A percentile compares a stretch with the other conserved stretches of the same genome.
Evolutionary conservation across 345 rosid species (phyloP).

Genomic region (Angophora floribunda): DNA sequence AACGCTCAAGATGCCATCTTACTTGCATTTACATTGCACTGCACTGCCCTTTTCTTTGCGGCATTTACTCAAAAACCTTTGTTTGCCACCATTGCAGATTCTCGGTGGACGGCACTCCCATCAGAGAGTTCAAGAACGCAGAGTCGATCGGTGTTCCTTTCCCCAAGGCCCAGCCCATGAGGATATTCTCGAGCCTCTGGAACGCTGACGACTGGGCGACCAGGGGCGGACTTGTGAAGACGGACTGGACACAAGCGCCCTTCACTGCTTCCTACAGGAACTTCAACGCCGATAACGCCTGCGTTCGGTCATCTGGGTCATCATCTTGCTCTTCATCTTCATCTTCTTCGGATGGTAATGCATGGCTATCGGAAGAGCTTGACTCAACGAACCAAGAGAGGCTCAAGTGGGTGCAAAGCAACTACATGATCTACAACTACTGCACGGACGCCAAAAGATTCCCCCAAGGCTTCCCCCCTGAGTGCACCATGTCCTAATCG

Average conservation of each 20-base stretch:
- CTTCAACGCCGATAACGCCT: conserved; percentile 25
- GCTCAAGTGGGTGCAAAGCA: conserved; percentile 39
- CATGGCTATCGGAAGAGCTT: conserved; percentile 27
- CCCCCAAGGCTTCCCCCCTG: conserved; percentile 43
- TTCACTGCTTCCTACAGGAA: conserved; percentile 47
- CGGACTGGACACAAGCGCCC: conserved; percentile 56
- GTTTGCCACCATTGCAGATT: conserved; percentile 8
- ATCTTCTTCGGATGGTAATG: background rate
- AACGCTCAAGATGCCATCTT: background rate
- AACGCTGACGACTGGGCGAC: conserved; percentile 62
- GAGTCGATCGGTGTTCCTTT: conserved; percentile 29
- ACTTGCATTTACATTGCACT: background rate
- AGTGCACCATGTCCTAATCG: conserved; percentile 16
- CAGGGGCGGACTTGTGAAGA: conserved; percentile 49
- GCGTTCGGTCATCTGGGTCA: conserved; percentile 26
- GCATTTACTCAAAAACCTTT: background rate
- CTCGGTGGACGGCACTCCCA: conserved; percentile 46
- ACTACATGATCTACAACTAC: conserved; percentile 47
- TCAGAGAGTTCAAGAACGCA: conserved; percentile 56
- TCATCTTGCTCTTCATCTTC: conserved; percentile 13
- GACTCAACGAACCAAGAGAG: conserved; percentile 14
- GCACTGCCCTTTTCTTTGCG: background rate
- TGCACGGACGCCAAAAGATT: conserved; percentile 41
- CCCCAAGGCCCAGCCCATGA: conserved; percentile 46
- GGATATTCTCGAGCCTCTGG: conserved; percentile 53